These are phyloP conservation scores for Fusarium aywerte DNA, from an alignment of 2,329 filamentous ascomycete genomes.

Conservation along the genomic window DNA sequence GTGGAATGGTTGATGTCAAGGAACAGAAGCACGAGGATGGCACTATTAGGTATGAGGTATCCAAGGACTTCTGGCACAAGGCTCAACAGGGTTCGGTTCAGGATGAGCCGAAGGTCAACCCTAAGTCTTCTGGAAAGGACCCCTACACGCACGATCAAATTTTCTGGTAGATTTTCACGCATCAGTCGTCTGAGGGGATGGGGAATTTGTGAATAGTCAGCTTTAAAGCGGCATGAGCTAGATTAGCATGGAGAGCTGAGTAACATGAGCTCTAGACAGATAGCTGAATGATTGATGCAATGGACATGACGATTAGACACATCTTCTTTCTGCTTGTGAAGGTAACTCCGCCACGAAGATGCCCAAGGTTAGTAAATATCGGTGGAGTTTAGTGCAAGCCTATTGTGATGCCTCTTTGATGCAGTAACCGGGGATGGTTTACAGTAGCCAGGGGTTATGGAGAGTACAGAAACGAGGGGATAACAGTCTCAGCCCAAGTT, in stretches of 20 bases:
- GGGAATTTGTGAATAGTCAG: background rate
- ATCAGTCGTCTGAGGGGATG: background rate
- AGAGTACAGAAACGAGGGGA: background rate
- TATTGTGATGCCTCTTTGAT: background rate
- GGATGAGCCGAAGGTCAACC: slow-evolving; percentile 1
- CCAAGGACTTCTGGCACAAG: slow-evolving; percentile 32
- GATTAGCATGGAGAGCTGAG: background rate
- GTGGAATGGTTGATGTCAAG: slow-evolving; percentile 46
- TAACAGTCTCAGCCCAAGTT: background rate
- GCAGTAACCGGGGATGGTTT: background rate
- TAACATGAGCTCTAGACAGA: background rate
- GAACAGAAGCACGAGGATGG: slow-evolving; percentile 41
- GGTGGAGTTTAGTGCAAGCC: background rate
- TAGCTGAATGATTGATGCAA: background rate
- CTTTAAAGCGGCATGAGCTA: background rate
- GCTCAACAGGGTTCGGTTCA: background rate
- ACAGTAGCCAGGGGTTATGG: background rate
- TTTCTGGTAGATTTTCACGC: slow-evolving; percentile 19
- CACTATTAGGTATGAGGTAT: slow-evolving; percentile 44
- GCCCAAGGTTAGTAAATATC: background rate
- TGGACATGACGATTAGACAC: background rate
- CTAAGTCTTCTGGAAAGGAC: background rate
- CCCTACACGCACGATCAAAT: slow-evolving; percentile 9
- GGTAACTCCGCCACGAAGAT: no score
- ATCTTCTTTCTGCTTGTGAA: background rate